phyloP scores from a whole-genome alignment of 257 asterid species.

The Petunia axillaris region DNA sequence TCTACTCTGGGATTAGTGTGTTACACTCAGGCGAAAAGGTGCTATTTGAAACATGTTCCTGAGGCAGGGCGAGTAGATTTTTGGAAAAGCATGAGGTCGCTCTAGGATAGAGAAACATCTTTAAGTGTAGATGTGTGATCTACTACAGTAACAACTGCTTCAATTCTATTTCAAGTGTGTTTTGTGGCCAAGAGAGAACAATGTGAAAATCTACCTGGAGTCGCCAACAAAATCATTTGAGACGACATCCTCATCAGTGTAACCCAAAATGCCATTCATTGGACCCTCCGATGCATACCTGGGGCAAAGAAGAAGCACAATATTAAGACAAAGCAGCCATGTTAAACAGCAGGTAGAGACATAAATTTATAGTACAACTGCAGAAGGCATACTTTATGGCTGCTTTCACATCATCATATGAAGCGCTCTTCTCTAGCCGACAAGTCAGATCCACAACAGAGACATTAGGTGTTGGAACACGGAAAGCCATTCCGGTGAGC shows the following conservation, averaged over 20 bases:
- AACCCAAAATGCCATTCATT: constrained; percentile 89
- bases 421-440: constrained; percentile 84
- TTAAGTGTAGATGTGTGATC: too few relatives aligned
- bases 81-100: too few relatives aligned
- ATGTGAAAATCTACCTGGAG: constrained; percentile 58
- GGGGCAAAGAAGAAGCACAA: constrained; percentile 22
- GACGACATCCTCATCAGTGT: constrained; percentile 98
- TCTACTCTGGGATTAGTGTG: too few relatives aligned
- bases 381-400: constrained; percentile 67
- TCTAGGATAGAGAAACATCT: too few relatives aligned
- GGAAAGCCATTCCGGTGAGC: constrained; percentile 99
- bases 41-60: too few relatives aligned
- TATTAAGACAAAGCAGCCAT: neutral
- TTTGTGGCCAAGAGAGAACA: neutral
- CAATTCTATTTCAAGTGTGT: too few relatives aligned
- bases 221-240: constrained; percentile 98
- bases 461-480: constrained; percentile 97
- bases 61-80: too few relatives aligned
- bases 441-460: constrained; percentile 97
- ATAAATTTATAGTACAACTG: constrained; percentile 1
- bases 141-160: too few relatives aligned
- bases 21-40: too few relatives aligned
- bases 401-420: constrained; percentile 96
- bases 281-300: constrained; percentile 97
- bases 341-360: neutral